phyloP scores from a whole-genome alignment of 805 yeast genomes.

The Pichia sporocuriosa region DNA sequence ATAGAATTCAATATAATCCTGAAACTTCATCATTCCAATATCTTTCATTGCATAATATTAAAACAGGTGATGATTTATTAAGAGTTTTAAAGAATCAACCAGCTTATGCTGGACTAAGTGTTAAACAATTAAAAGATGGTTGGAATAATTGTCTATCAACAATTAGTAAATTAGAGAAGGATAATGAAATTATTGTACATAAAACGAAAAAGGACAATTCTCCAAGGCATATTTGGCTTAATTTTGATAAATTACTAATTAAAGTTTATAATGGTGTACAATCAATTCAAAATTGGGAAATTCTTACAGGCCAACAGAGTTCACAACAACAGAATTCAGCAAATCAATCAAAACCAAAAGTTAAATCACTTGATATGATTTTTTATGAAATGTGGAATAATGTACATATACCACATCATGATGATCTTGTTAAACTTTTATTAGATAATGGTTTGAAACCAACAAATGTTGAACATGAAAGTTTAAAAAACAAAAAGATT shows the following conservation, averaged over 20 bases:
- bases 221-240: conserved; percentile 90
- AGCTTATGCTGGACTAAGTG: conserved; percentile 81
- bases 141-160: conserved; percentile 88
- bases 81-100: conserved; percentile 70
- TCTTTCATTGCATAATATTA: conserved; percentile 82
- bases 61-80: conserved; percentile 70
- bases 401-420: conserved; percentile 73
- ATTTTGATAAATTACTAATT: conserved; percentile 53
- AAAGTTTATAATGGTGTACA: conserved; percentile 12
- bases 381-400: conserved; percentile 76
- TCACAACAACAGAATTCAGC: not conserved
- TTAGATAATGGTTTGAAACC: conserved; percentile 89
- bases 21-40: conserved; percentile 67
- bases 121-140: conserved; percentile 75
- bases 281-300: conserved; percentile 6
- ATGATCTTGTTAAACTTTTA: conserved; percentile 71
- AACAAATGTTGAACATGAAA: conserved; percentile 95
- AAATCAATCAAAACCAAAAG: conserved; percentile 1
- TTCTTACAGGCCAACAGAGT: conserved; percentile 6
- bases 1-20: conserved; percentile 65
- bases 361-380: conserved; percentile 65
- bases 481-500: conserved; percentile 61
- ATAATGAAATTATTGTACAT: conserved; percentile 71
- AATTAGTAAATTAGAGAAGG: conserved; percentile 69
- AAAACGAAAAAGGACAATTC: conserved; percentile 89